Evolutionary conservation across 225 moss, liverwort and hornwort genomes (phyloP).

Genomic region (Marchantia paleacea): DNA sequence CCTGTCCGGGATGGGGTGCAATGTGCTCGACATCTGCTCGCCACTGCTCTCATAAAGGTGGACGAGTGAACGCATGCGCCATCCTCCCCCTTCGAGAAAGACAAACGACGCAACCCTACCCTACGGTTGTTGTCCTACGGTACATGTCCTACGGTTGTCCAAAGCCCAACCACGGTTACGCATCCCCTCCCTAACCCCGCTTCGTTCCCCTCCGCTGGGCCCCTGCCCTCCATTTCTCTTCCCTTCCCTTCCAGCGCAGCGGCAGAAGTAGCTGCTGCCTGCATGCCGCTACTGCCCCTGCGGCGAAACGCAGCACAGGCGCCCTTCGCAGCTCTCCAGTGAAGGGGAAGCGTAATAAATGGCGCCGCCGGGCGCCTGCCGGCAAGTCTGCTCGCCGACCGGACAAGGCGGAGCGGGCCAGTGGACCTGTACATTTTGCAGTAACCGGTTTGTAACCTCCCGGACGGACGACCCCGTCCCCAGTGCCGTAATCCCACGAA

Average conservation of each 20-base stretch:
- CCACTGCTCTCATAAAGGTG: constrained; percentile 8
- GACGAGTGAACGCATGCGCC: not conserved
- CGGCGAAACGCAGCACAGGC: not conserved
- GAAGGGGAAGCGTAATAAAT: constrained; percentile 3
- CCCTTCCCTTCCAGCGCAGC: not conserved
- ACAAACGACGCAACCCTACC: constrained; percentile 9
- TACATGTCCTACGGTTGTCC: not conserved
- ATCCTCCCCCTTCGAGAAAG: not conserved
- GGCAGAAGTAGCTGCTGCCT: too few relatives aligned
- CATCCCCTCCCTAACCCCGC: not conserved
- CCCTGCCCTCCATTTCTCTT: not conserved
- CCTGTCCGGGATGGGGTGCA: not conserved
- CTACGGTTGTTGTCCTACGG: not conserved
- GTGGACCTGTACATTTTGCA: not conserved
- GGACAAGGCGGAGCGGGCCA: not conserved
- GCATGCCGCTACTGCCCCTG: not conserved
- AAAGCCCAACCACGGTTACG: not conserved
- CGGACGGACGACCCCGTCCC: not conserved
- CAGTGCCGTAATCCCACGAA: not conserved
- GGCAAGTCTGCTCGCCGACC: constrained; percentile 5
- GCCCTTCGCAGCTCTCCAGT: not conserved
- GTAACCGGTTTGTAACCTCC: not conserved
- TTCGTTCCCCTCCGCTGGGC: not conserved
- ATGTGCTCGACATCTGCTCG: constrained; percentile 21
- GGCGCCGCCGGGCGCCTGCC: constrained; percentile 22